Evolutionary conservation across 495 filamentous ascomycete genomes (phyloP).

Genomic region (Xylaria longipes): DNA sequence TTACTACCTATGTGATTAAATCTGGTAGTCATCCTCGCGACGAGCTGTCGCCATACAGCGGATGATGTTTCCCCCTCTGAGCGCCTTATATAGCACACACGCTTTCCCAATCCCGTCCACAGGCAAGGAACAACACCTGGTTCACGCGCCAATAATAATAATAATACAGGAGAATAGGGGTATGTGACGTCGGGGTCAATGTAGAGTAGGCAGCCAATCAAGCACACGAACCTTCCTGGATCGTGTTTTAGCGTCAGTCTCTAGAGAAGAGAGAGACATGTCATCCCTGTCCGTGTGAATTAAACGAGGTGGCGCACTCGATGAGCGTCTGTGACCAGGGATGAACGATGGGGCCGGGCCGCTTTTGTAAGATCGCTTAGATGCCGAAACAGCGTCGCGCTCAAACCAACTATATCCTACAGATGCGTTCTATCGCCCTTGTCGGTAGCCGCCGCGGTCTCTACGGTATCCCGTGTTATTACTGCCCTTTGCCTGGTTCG

Average conservation of each 20-base stretch:
- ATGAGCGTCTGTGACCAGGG: neutral
- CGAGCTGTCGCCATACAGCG: neutral
- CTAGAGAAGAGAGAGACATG: neutral
- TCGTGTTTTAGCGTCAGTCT: neutral
- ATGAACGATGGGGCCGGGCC: neutral
- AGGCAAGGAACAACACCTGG: neutral
- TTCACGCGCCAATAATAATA: constrained; percentile 4
- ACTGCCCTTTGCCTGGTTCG: constrained; percentile 26
- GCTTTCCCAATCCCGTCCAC: neutral
- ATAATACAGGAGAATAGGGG: constrained; percentile 14
- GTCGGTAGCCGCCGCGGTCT: constrained; percentile 46
- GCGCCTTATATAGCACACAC: neutral
- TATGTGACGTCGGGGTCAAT: neutral
- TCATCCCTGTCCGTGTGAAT: neutral
- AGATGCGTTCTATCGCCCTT: constrained; percentile 21
- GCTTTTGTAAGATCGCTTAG: neutral
- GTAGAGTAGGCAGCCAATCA: neutral
- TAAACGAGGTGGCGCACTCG: neutral
- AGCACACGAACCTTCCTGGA: neutral
- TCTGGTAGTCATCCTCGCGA: neutral
- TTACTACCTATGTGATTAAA: neutral
- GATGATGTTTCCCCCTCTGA: neutral
- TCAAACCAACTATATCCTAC: neutral
- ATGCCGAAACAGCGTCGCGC: neutral
- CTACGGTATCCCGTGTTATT: constrained; percentile 36